These are phyloP conservation scores for Ophiostoma quercus DNA, from an alignment of 2,329 filamentous ascomycete species.

Conservation along the genomic window DNA sequence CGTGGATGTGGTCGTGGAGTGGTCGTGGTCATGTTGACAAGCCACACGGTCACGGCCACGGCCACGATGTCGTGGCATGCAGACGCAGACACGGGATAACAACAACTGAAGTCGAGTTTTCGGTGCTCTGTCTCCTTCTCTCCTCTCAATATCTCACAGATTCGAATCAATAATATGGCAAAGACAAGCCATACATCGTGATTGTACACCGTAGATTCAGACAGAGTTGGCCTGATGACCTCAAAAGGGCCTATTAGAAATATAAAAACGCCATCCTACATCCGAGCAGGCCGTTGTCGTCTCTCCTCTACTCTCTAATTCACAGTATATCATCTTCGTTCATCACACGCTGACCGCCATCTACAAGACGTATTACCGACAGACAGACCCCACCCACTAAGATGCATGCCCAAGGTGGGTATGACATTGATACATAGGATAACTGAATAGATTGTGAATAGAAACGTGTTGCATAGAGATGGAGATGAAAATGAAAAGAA, in stretches of 20 bases:
- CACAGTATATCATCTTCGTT: too few relatives aligned
- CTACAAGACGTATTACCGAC: neutral
- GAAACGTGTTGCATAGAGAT: neutral
- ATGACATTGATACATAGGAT: neutral
- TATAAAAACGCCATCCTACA: too few relatives aligned
- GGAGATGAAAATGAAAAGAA: neutral
- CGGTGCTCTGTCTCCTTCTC: too few relatives aligned
- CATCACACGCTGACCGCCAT: conserved; percentile 4
- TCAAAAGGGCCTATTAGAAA: too few relatives aligned
- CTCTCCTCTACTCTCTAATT: too few relatives aligned
- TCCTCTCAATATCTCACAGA: too few relatives aligned
- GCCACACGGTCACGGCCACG: neutral
- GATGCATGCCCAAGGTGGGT: conserved; percentile 14
- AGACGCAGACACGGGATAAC: neutral
- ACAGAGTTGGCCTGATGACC: too few relatives aligned
- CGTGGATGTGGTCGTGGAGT: neutral
- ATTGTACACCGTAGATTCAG: too few relatives aligned
- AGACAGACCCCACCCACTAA: conserved; percentile 3
- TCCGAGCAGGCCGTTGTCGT: neutral
- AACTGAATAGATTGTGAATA: neutral
- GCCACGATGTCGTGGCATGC: neutral
- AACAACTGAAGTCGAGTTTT: neutral
- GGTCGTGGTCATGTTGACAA: neutral
- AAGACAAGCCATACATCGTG: too few relatives aligned
- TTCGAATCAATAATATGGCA: too few relatives aligned